Base-by-base conservation (phyloP, 176 grass and related monocot genomes). In the Phragmites australis region DNA sequence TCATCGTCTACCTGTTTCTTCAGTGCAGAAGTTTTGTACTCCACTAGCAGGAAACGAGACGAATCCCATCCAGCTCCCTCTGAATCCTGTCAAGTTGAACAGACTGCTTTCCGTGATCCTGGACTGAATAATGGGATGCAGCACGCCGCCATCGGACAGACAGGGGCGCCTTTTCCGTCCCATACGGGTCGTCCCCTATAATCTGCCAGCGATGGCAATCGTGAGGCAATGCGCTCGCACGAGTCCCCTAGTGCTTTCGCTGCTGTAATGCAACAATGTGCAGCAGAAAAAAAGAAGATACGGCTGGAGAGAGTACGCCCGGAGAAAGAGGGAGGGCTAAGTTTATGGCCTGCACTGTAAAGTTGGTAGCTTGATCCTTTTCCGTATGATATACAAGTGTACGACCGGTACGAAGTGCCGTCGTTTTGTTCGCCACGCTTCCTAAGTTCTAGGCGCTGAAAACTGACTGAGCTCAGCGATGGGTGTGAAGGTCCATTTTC, bases 201-300 rank as follows among this genome's bases (percentile, higher is more conserved):
- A 79, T 27, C 76, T 21, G 61, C 76, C 45, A 78, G 30, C 40
- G 47, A 83, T 65, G 55, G 31, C 5, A 26, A 39, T 57, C 40
- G 10, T 15, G 75, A 83, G 68, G 74, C 67, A 49, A 50, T 26
- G 29, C 58, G 75, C 40, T 5, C 14, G 41, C 22, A 6, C 52
- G 13, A 0, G 32, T 16, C 80, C 53, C 53, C 23, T 70, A 85
- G 87, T 85, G 87, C 87, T 69, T 45, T 39, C 53, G 77, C 37
- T 45, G 82, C 87, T 89, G 82, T 89, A 76, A 55, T 76, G 87
- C 87, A 89, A 81, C 87, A 30, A 16, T 1, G 59, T 18, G 42
- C 52, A 27, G 7, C 21, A 27, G 9, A 25, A 12, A 79, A 14
- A 0, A 13, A 19, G 23, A 81, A 69, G 51, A 34, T 31, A 70